Base-by-base conservation (phyloP, 805 yeast genomes). In the Zygoascus tannicola region DNA sequence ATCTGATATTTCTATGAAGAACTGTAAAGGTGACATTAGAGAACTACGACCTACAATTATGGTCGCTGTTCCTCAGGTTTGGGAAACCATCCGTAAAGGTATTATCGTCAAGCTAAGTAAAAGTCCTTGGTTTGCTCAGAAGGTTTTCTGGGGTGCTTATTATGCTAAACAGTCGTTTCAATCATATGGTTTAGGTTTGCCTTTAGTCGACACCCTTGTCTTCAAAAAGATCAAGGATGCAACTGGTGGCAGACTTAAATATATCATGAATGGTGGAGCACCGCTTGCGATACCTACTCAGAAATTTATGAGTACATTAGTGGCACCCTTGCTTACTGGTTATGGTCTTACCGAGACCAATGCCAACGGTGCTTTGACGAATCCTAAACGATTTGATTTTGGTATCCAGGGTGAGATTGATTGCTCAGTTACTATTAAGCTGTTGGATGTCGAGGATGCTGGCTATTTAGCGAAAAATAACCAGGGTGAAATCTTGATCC, bases 11-110 rank as follows among this genome's bases (percentile, higher is more conserved):
- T 85, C 94, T 2, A 78, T 84, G 59, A 79, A 75, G 57, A 84
- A 92, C 68, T 87, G 95, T 69, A 68, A 75, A 45, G 90, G 96
- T 57, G 98, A 92, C 64, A 75, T 92, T 70, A 75, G 73, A 45
- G 84, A 82, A 58, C 84, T 87, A 66, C 73, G 78, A 63, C 98
- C 98, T 47, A 84, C 96, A 4, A 66, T 88, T 54, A 84, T 92
- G 95, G 96, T 87, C 52, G 98, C 96, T 65, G 98, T 92, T 45
- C 97, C 97, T 15, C 95, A 97, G 3, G 97, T 92, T 43, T 92
- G 96, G 95, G 98, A 92, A 70, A 74, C 82, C 32, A 85, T 92
- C 49, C 82, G 88, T 65, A 92, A 92, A 71, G 98, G 98, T 47
- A 82, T 92, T 47, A 49, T 85, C 46, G 75, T 75, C 44, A 87